These are phyloP conservation scores for Monilinia polystroma DNA, from an alignment of 2,329 filamentous ascomycete genomes.

Conservation along the genomic window DNA sequence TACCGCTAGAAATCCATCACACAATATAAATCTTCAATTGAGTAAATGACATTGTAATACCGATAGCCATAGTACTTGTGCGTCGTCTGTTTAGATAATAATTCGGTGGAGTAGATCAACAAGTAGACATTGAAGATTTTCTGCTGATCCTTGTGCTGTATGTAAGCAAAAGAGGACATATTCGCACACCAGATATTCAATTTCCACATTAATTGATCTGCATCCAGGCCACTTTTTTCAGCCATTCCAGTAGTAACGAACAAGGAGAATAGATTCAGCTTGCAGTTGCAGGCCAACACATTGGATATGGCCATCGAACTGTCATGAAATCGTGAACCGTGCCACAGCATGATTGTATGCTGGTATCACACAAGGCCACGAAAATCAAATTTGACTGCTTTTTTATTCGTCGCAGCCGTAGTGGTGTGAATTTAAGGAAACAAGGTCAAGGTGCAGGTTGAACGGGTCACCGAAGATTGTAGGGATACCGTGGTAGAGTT, in stretches of 20 bases:
- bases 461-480: neutral
- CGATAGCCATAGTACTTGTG: neutral
- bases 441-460: neutral
- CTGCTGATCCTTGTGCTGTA: neutral
- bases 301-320: neutral
- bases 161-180: neutral
- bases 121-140: neutral
- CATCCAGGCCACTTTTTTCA: neutral
- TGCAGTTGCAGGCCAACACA: neutral
- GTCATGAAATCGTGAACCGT: neutral
- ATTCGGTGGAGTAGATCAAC: neutral
- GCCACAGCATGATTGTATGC: neutral
- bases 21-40: neutral
- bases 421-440: neutral
- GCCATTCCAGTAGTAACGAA: neutral
- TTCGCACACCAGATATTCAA: neutral
- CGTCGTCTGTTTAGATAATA: neutral
- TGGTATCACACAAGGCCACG: constrained; percentile 5
- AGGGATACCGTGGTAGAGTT: neutral
- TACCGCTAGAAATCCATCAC: neutral
- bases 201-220: neutral
- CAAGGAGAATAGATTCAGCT: neutral
- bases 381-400: neutral
- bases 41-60: neutral
- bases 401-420: neutral